Conservation (phyloP, 139 green algal genomes). For the Coccomyxa sp. region DNA sequence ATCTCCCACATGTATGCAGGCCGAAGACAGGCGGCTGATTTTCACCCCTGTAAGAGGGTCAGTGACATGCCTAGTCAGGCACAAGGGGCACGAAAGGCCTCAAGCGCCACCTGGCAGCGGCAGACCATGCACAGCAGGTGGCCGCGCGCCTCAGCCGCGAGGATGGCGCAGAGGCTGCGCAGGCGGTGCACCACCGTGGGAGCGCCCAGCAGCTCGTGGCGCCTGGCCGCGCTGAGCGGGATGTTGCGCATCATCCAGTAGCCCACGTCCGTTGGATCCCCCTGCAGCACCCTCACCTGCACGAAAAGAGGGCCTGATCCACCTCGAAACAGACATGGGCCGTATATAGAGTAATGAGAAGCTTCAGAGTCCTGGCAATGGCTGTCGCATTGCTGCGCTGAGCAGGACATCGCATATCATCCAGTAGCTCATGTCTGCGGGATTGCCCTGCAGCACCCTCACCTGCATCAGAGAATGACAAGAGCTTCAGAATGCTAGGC, state of each 20-base stretch:
- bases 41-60: background rate
- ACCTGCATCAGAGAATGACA: background rate
- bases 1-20: background rate
- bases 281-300: conserved; percentile 18
- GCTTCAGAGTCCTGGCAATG: background rate
- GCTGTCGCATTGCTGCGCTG: background rate
- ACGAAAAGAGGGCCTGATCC: background rate
- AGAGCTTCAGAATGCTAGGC: background rate
- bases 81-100: background rate
- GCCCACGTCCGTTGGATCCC: conserved; percentile 20
- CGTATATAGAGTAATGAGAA: too few species aligned
- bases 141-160: conserved; percentile 9
- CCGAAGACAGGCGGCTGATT: background rate
- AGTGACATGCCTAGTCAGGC: background rate
- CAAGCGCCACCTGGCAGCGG: background rate
- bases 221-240: conserved; percentile 10
- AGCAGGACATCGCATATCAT: background rate
- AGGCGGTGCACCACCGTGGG: conserved; percentile 17
- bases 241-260: conserved; percentile 34
- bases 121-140: conserved; percentile 17
- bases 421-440: background rate
- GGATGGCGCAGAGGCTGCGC: background rate
- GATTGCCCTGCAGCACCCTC: background rate
- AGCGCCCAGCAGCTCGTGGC: conserved; percentile 29
- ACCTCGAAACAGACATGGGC: too few species aligned